Base-by-base conservation (phyloP, 116 monocot genomes). In the Trichopus zeylanicus region DNA sequence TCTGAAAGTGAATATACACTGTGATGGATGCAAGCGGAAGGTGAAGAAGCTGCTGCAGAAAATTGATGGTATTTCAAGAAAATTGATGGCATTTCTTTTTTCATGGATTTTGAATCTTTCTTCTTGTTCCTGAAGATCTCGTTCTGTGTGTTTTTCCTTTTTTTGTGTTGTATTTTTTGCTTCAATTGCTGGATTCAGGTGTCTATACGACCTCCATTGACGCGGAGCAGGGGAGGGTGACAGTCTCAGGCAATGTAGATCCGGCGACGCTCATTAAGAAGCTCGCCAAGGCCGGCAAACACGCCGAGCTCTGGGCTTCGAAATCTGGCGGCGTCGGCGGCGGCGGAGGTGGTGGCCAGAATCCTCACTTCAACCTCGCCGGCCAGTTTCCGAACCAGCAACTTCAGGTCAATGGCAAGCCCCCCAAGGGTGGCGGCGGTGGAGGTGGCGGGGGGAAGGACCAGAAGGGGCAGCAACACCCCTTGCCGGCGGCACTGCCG, bases 251-350 rank as follows among this genome's bases (percentile, higher is more conserved):
- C 62, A 72, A 61, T 32, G 67, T 67, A 26, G 77, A 77, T 63
- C 66, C 77, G 6, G 67, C 60, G 6, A 58, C 67, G 8, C 61
- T 77, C 24, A 31, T 77, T 11, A 83, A 75, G 19, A 88, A 80
- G 71, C 83, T 88, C 8, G 32, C 26, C n/a, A 88, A 88, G 65
- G 67, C 77, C n/a, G 83, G 83, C 28, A 88, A 88, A 26, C 80
- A 83, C 64, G 83, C 83, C 24, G 87, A 82, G 55, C 60, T 81
- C 4, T 66, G 18, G 56, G 52, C 61, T 28, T 66, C 9, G n/a
- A n/a, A n/a, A n/a, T n/a, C n/a, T n/a, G n/a, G n/a, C n/a, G n/a
- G n/a, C n/a, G n/a, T n/a, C n/a, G n/a, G n/a, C n/a, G n/a, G n/a
- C n/a, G n/a, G n/a, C 67, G 73, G 34, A 60, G 55, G 1, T 34